Evolutionary conservation across 2,329 filamentous ascomycete genomes (phyloP).

Genomic region (Claviceps quebecensis): DNA sequence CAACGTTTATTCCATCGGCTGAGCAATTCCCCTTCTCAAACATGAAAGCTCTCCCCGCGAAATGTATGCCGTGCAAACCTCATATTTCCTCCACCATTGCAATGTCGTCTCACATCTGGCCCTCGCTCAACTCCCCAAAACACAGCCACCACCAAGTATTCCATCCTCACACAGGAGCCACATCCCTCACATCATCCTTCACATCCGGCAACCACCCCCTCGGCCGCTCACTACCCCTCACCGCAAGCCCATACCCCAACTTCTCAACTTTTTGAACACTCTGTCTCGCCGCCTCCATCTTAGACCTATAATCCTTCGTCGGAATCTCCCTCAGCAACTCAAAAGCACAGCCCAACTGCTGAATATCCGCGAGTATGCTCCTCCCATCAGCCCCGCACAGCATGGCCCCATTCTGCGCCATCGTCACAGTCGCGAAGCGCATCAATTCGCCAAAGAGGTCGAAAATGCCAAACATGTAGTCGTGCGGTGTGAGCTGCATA

Average conservation of each 20-base stretch:
- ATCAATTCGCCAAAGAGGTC: conserved; percentile 94
- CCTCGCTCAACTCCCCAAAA: too few species aligned
- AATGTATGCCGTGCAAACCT: too few species aligned
- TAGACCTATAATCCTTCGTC: conserved; percentile 51
- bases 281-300: conserved; percentile 72
- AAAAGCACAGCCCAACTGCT: conserved; percentile 60
- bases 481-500: conserved; percentile 58
- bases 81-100: too few species aligned
- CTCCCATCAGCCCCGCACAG: conserved; percentile 27
- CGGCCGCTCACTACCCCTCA: conserved; percentile 77
- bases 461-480: conserved; percentile 84
- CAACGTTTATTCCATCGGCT: neutral
- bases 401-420: conserved; percentile 54
- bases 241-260: conserved; percentile 73
- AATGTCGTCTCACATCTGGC: too few species aligned
- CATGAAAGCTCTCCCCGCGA: neutral
- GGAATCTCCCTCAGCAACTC: conserved; percentile 54
- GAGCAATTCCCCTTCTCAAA: neutral
- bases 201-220: conserved; percentile 85
- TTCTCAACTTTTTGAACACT: conserved; percentile 92
- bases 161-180: conserved; percentile 13
- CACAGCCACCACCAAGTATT: neutral
- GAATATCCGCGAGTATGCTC: conserved; percentile 67
- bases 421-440: conserved; percentile 82
- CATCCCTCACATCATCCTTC: conserved; percentile 21